Conservation (phyloP, 2,329 filamentous ascomycete genomes). For the Myriosclerotinia scirpicola region DNA sequence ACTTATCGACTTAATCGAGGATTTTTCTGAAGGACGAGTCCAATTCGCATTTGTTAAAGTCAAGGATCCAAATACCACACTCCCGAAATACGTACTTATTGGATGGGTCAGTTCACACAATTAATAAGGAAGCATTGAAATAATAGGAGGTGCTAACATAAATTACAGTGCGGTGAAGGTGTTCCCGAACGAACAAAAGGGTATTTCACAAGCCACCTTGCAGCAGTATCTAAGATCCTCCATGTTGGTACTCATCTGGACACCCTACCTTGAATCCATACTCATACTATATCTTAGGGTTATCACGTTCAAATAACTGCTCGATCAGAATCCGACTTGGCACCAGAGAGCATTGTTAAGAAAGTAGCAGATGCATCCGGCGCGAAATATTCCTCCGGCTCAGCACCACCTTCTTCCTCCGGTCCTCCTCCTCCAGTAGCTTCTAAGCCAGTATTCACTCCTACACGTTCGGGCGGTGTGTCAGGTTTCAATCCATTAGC, state of each 20-base stretch:
- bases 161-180: slow-evolving; percentile 79
- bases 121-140: neutral
- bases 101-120: slow-evolving; percentile 63
- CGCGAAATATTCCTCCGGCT: slow-evolving; percentile 81
- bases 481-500: slow-evolving; percentile 64
- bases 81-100: slow-evolving; percentile 91
- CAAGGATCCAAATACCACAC: slow-evolving; percentile 85
- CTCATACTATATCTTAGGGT: slow-evolving; percentile 51
- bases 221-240: slow-evolving; percentile 85
- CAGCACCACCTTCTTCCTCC: slow-evolving; percentile 52
- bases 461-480: slow-evolving; percentile 56
- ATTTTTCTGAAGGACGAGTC: slow-evolving; percentile 94
- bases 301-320: slow-evolving; percentile 98
- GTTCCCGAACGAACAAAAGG: slow-evolving; percentile 98
- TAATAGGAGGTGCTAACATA: slow-evolving; percentile 31
- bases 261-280: slow-evolving; percentile 4
- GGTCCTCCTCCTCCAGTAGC: slow-evolving; percentile 61
- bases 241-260: slow-evolving; percentile 54
- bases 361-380: slow-evolving; percentile 95
- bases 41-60: slow-evolving; percentile 97
- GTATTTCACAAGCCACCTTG: slow-evolving; percentile 94
- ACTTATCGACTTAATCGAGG: slow-evolving; percentile 83
- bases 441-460: slow-evolving; percentile 90
- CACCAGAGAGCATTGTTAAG: slow-evolving; percentile 82
- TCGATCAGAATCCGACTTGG: slow-evolving; percentile 84